Evolutionary conservation across 805 yeast genomes (phyloP).

Genomic region (Candida sakaeoensis): DNA sequence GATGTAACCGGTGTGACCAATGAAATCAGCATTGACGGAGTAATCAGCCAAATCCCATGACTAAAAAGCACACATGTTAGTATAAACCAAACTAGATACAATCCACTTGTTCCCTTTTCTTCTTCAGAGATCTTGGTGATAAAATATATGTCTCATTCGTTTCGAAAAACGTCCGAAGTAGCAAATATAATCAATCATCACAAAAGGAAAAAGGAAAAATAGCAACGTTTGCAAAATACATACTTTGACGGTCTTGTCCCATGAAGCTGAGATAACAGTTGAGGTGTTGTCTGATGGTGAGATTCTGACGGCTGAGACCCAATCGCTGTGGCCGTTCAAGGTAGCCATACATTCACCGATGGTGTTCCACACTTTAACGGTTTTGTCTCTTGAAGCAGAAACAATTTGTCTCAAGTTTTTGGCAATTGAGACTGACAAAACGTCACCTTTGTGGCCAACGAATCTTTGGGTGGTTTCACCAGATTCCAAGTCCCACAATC

Average conservation of each 20-base stretch:
- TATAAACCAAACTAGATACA: too few relatives aligned
- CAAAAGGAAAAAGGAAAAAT: conserved; percentile 6
- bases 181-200: conserved; percentile 71
- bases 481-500: conserved; percentile 95
- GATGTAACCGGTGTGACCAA: conserved; percentile 99
- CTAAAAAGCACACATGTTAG: conserved; percentile 47
- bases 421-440: conserved; percentile 93
- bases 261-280: conserved; percentile 93
- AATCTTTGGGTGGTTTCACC: conserved; percentile 94
- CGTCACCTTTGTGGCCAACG: conserved; percentile 98
- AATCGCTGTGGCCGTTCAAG: conserved; percentile 94
- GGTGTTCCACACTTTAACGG: conserved; percentile 99
- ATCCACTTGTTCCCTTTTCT: not conserved
- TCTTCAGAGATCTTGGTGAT: conserved; percentile 98
- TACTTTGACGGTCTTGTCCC: conserved; percentile 99
- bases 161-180: conserved; percentile 89
- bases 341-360: conserved; percentile 95
- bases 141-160: conserved; percentile 92
- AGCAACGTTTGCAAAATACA: conserved; percentile 38
- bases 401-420: conserved; percentile 96
- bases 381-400: conserved; percentile 98
- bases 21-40: conserved; percentile 89
- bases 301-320: conserved; percentile 98
- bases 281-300: conserved; percentile 76
- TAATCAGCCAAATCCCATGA: conserved; percentile 90